Percentiles rank a stretch among this genome's conserved stretches.
phyloP scores from a whole-genome alignment of 805 yeast species.

The Ogataea henricii region DNA sequence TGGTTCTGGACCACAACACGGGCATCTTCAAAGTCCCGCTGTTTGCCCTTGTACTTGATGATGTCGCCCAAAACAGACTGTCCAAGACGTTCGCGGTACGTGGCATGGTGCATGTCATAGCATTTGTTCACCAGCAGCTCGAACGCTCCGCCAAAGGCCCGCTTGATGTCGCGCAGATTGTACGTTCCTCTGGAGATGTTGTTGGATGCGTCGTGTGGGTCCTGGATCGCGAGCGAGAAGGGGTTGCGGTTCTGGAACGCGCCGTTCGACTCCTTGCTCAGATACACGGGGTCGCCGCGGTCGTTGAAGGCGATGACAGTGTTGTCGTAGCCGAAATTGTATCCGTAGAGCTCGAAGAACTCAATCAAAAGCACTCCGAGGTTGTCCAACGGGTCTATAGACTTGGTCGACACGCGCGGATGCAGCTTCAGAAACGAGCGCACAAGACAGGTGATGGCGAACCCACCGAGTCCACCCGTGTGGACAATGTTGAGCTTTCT shows the following conservation, averaged over 20 bases:
- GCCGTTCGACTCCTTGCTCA: constrained; percentile 49
- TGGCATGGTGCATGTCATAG: constrained; percentile 65
- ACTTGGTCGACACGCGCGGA: constrained; percentile 69
- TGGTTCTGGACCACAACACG: constrained; percentile 62
- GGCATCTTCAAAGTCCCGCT: constrained; percentile 77
- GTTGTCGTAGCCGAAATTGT: constrained; percentile 81
- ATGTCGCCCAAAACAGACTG: constrained; percentile 79
- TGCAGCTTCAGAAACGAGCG: constrained; percentile 77
- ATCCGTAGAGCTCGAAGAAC: constrained; percentile 90
- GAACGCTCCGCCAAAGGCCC: constrained; percentile 87
- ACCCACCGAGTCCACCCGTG: constrained; percentile 94
- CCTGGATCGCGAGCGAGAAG: constrained; percentile 77
- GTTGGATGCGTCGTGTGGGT: constrained; percentile 82
- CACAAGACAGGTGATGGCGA: constrained; percentile 84
- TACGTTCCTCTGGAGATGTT: constrained; percentile 85
- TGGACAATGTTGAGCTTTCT: constrained; percentile 83
- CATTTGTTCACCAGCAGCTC: constrained; percentile 75
- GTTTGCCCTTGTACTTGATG: constrained; percentile 71
- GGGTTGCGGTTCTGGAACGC: constrained; percentile 49
- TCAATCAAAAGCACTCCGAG: constrained; percentile 86
- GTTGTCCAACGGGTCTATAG: constrained; percentile 69
- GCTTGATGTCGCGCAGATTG: constrained; percentile 74
- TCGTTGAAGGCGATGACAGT: constrained; percentile 67
- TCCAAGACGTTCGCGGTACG: constrained; percentile 67
- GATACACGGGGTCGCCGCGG: constrained; percentile 57